These are phyloP conservation scores for Arabidopsis lyrata DNA, from an alignment of 441 rosid species.

Conservation along the genomic window DNA sequence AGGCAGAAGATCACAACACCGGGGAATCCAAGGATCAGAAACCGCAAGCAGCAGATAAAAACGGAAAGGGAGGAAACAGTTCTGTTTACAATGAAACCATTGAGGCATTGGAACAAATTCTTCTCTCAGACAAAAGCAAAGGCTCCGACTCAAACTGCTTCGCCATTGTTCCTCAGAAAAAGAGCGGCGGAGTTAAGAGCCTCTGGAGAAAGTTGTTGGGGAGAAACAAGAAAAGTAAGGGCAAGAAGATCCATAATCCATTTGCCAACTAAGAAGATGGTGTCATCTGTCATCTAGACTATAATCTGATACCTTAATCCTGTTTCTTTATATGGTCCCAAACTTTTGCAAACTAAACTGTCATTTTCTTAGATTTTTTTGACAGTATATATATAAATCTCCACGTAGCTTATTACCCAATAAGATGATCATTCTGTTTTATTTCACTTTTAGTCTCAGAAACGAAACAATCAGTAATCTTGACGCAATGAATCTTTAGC, in stretches of 20 bases:
- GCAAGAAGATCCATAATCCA: slow-evolving; percentile 53
- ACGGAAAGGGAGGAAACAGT: slow-evolving; percentile 32
- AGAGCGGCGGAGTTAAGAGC: slow-evolving; percentile 51
- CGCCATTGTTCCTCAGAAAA: slow-evolving; percentile 69
- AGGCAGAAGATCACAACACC: slow-evolving; percentile 65
- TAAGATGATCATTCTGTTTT: slow-evolving; percentile 26
- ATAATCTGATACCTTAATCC: slow-evolving; percentile 26
- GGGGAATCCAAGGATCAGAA: slow-evolving; percentile 40
- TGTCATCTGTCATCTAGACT: slow-evolving; percentile 21
- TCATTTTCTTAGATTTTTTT: slow-evolving; percentile 25
- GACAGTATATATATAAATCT: slow-evolving; percentile 32
- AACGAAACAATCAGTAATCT: slow-evolving; percentile 39
- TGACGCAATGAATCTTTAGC: slow-evolving; percentile 22
- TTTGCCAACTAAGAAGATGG: slow-evolving; percentile 44
- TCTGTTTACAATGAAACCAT: slow-evolving; percentile 44
- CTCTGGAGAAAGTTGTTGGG: slow-evolving; percentile 73
- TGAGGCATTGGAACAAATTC: slow-evolving; percentile 56
- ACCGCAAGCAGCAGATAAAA: slow-evolving; percentile 39
- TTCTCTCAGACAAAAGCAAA: slow-evolving; percentile 48
- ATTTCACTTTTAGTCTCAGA: slow-evolving; percentile 34
- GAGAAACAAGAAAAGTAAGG: slow-evolving; percentile 61
- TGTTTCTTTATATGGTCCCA: slow-evolving; percentile 11
- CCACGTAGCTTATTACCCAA: slow-evolving; percentile 33
- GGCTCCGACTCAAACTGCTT: slow-evolving; percentile 46
- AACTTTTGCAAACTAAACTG: slow-evolving; percentile 36